These are phyloP conservation scores for Trypanosoma vivax DNA, from an alignment of 208 protist species.

Conservation along the genomic window DNA sequence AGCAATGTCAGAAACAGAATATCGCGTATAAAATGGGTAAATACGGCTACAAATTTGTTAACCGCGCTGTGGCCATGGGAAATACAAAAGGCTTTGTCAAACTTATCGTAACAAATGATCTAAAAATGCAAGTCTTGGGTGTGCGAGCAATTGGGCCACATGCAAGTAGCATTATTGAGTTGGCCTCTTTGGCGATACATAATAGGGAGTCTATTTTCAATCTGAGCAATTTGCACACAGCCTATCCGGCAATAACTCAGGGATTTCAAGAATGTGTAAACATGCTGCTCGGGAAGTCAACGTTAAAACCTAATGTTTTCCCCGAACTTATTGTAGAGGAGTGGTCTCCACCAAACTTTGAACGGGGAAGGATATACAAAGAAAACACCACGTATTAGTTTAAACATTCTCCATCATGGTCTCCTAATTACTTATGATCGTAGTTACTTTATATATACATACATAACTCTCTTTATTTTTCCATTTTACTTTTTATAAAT, in stretches of 20 bases:
- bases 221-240: slow-evolving; percentile 61
- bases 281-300: slow-evolving; percentile 83
- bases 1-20: slow-evolving; percentile 60
- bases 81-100: slow-evolving; percentile 88
- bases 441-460: too few species aligned
- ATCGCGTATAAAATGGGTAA: slow-evolving; percentile 84
- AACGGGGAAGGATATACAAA: slow-evolving; percentile 62
- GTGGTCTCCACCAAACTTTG: slow-evolving; percentile 73
- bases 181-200: slow-evolving; percentile 84
- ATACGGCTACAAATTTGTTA: slow-evolving; percentile 85
- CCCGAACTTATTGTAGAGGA: slow-evolving; percentile 63
- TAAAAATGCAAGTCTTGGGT: slow-evolving; percentile 84
- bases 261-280: slow-evolving; percentile 88
- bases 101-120: slow-evolving; percentile 85
- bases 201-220: slow-evolving; percentile 73
- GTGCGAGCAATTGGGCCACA: slow-evolving; percentile 83
- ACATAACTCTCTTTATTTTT: slow-evolving; percentile 11
- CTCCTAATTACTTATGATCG: too few species aligned
- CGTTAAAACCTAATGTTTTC: slow-evolving; percentile 84
- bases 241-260: slow-evolving; percentile 80
- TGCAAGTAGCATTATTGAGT: slow-evolving; percentile 84
- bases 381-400: too few species aligned
- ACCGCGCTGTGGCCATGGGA: slow-evolving; percentile 80
- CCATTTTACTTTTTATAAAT: not conserved
- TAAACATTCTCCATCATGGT: too few species aligned